phyloP scores from a whole-genome alignment of 495 filamentous ascomycete genomes.

The Aspergillus diversus region DNA sequence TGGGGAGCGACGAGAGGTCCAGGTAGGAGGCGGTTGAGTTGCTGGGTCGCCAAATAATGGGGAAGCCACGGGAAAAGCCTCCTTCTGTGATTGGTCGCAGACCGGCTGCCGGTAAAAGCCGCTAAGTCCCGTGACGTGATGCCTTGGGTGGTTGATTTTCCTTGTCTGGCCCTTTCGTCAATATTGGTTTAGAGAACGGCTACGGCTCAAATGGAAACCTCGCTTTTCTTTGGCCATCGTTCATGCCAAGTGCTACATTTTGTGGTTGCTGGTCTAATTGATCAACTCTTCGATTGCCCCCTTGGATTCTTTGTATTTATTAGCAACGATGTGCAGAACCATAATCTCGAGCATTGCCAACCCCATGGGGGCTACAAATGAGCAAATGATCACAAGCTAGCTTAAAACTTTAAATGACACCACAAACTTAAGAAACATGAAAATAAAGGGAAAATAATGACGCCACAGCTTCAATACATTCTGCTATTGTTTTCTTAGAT shows the following conservation, averaged over 20 bases:
- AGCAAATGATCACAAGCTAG: slow-evolving; percentile 15
- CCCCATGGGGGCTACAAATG: background rate
- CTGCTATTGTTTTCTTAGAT: slow-evolving; percentile 7
- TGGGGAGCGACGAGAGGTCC: slow-evolving; percentile 33
- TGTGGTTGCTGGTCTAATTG: no score
- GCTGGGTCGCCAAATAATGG: slow-evolving; percentile 30
- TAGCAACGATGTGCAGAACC: background rate
- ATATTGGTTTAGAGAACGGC: background rate
- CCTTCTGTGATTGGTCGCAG: slow-evolving; percentile 44
- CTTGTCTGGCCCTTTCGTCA: slow-evolving; percentile 11
- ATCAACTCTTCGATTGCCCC: no score
- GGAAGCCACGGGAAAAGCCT: slow-evolving; percentile 42
- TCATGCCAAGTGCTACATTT: no score
- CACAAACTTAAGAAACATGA: slow-evolving; percentile 5
- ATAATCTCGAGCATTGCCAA: background rate
- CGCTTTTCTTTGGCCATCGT: background rate
- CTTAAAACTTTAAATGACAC: slow-evolving; percentile 13
- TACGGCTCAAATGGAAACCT: background rate
- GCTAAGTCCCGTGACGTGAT: slow-evolving; percentile 37
- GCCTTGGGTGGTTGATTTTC: slow-evolving; percentile 22
- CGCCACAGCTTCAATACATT: slow-evolving; percentile 16
- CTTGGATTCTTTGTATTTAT: background rate
- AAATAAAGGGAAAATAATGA: slow-evolving; percentile 12
- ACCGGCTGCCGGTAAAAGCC: slow-evolving; percentile 46
- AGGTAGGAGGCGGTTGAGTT: slow-evolving; percentile 28